Evolutionary conservation across 805 yeast genomes (phyloP), one percentile per base, ranked within the genome.

Genomic region (Saccharomycopsis microspora): DNA sequence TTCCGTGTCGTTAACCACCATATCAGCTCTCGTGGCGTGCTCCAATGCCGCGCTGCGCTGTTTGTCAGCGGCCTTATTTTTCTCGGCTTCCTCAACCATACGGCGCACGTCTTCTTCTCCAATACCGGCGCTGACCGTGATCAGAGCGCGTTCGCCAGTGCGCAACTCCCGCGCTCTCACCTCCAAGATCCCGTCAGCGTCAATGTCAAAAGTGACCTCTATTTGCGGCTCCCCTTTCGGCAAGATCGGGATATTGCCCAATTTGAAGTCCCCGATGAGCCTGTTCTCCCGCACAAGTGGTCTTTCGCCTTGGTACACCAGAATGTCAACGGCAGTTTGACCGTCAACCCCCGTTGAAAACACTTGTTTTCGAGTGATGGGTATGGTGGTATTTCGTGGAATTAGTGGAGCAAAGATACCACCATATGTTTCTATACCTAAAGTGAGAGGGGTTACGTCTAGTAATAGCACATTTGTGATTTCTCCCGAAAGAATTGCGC

Each of bases 311-410:
- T 85, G 93, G 58, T 68, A 84, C 1, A 83, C 86, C 60, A 82
- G 77, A 47, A 84, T 77, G 54, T 82, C 85, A 34, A 84, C 93
- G 35, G 88, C 88, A 1, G 88, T 85, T 62, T 84, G 94, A 47
- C 84, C 83, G 65, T 84, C 93, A 27, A 85, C 87, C 41, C 87
- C 89, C 3, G 94, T 84, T 10, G 88, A 81, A 62, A 81, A 84
- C 4, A 76, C 67, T 60, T 81, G 88, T 28, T 85, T 81, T 58
- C 76, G 80, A 60, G 78, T 82, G 31, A 80, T 77, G 7, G 94
- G 94, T 5, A 84, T 82, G 0, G 86, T 78, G 8, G 88, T 73
- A 63, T 84, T 84, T 61, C 93, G 71, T 43, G 87, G 81, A 48
- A 84, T 82, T 58, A 84, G 69, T 37, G 88, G 87, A 46, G 87